Percentiles rank a stretch among this genome's conserved stretches.
Evolutionary conservation across 345 rosid genomes (phyloP).

Genomic region (Corymbia maculata): DNA sequence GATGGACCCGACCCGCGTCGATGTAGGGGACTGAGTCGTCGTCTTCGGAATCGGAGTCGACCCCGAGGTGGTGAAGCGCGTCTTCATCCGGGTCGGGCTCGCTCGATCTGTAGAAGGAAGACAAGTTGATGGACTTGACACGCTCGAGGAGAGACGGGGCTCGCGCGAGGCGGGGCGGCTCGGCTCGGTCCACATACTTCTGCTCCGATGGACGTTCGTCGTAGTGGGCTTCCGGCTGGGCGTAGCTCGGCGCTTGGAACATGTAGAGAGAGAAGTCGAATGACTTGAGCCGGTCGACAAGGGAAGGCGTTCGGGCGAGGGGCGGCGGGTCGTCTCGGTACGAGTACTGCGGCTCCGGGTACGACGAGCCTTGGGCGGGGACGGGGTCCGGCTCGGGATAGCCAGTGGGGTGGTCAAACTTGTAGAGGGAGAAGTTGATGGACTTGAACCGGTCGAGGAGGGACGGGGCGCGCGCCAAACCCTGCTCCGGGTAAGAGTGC

Average conservation of each 20-base stretch:
- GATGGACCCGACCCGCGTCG: not conserved
- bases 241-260: conserved; percentile 1
- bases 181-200: not conserved
- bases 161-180: conserved; percentile 18
- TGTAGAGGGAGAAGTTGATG: conserved; percentile 8
- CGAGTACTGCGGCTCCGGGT: not conserved
- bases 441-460: conserved; percentile 50
- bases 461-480: conserved; percentile 18
- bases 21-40: not conserved
- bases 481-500: not conserved
- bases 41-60: not conserved
- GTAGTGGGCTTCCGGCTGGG: not conserved
- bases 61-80: not conserved
- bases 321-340: not conserved
- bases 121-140: conserved; percentile 45
- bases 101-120: conserved; percentile 23
- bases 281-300: conserved; percentile 50
- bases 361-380: not conserved
- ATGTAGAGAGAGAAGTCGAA: conserved; percentile 26
- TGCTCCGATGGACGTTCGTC: not conserved
- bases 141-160: conserved; percentile 52
- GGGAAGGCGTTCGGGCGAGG: conserved; percentile 32
- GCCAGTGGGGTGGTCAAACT: not conserved
- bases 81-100: conserved; percentile 4
- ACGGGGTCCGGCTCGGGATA: not conserved